Percentiles rank a stretch among this genome's conserved stretches.
These are phyloP conservation scores for Nakaseomyces uthaithaninus DNA, from an alignment of 1,139 yeast species.

Conservation along the genomic window DNA sequence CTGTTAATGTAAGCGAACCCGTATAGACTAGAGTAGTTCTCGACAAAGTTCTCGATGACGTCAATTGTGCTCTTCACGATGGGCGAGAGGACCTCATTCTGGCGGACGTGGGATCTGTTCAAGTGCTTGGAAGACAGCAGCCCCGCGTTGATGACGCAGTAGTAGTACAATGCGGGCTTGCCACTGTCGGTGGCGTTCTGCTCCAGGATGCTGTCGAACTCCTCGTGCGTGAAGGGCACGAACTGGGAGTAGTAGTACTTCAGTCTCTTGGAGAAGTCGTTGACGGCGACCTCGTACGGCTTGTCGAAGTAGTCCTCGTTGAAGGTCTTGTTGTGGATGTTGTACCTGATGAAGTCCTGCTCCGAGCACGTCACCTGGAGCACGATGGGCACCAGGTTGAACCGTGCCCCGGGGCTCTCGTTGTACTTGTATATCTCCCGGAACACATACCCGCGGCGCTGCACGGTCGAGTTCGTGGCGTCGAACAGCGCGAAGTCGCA, in stretches of 20 bases:
- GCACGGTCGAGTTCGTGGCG: conserved; percentile 59
- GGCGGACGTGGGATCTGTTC: not conserved
- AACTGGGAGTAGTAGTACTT: conserved; percentile 47
- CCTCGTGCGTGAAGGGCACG: conserved; percentile 45
- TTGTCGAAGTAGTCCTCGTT: conserved; percentile 47
- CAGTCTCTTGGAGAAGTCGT: conserved; percentile 54
- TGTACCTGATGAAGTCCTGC: conserved; percentile 40
- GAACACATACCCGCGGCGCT: conserved; percentile 40
- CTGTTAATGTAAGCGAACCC: conserved; percentile 23
- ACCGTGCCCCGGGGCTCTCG: conserved; percentile 17
- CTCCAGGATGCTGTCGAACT: conserved; percentile 31
- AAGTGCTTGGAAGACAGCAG: not conserved
- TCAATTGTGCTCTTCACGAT: conserved; percentile 14
- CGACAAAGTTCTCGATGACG: conserved; percentile 17
- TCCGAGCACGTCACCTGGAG: conserved; percentile 42
- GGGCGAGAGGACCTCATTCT: conserved; percentile 9
- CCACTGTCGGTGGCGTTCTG: conserved; percentile 3
- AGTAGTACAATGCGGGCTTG: conserved; percentile 16
- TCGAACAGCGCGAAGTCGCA: conserved; percentile 59
- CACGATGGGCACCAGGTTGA: conserved; percentile 33
- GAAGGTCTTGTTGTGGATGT: conserved; percentile 54
- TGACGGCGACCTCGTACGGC: conserved; percentile 44
- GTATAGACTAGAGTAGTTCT: conserved; percentile 19
- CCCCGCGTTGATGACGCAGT: conserved; percentile 22
- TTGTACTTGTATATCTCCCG: conserved; percentile 23